phyloP scores from a whole-genome alignment of 306 rosid genomes.

The Dalbergia oliveri region DNA sequence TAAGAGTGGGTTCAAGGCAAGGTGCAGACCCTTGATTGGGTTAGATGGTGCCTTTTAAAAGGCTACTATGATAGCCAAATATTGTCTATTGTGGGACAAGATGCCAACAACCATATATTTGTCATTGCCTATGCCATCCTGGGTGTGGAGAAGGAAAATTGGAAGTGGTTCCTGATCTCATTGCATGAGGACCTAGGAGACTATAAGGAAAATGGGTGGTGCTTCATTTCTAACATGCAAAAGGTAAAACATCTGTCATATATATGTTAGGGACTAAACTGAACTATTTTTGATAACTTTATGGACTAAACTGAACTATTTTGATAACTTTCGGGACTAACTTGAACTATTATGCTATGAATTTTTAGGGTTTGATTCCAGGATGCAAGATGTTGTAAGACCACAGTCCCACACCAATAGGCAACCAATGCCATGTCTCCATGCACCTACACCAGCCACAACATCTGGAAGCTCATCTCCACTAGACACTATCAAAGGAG shows the following conservation, averaged over 20 bases:
- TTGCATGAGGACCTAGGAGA: background rate
- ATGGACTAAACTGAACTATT: no score
- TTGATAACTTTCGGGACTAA: no score
- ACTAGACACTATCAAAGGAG: no score
- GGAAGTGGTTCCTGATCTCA: background rate
- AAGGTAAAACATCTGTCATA: no score
- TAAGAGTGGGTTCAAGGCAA: background rate
- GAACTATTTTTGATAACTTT: no score
- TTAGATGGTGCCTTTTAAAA: background rate
- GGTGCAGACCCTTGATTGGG: background rate
- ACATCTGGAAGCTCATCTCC: no score
- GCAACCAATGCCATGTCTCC: no score
- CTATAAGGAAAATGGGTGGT: background rate
- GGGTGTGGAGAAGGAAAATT: background rate
- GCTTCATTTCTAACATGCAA: background rate
- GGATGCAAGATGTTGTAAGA: no score
- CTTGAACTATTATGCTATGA: background rate
- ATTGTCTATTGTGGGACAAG: background rate
- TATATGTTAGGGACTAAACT: no score
- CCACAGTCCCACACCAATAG: no score
- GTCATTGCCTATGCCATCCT: background rate
- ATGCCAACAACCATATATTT: no score
- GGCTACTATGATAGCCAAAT: background rate
- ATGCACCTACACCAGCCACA: no score
- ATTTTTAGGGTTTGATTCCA: background rate